Evolutionary conservation across 768 basidiomycete species (phyloP).

Genomic region (Tricholoma sp.): DNA sequence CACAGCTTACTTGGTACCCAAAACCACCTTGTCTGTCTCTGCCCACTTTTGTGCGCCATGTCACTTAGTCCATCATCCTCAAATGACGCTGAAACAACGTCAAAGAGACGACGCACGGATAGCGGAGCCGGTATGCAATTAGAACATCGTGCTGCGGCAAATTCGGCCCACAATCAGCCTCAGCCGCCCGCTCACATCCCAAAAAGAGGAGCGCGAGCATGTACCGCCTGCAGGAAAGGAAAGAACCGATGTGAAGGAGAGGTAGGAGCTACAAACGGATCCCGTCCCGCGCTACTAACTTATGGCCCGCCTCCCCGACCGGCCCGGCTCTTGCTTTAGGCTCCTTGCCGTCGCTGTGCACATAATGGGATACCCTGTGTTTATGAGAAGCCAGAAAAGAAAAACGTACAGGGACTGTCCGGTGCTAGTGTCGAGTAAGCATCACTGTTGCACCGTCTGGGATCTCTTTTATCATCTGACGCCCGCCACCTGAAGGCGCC

Average conservation of each 20-base stretch:
- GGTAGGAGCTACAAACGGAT: constrained; percentile 43
- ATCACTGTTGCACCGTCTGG: background rate
- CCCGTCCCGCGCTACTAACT: constrained; percentile 46
- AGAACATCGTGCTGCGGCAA: constrained; percentile 32
- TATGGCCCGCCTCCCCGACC: constrained; percentile 69
- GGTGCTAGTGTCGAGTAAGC: constrained; percentile 72
- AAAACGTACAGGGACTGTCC: constrained; percentile 55
- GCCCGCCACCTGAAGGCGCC: constrained; percentile 45
- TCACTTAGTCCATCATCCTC: constrained; percentile 63
- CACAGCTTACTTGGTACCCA: constrained; percentile 7
- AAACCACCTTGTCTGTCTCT: constrained; percentile 10
- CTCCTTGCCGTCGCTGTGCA: constrained; percentile 88
- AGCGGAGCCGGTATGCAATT: constrained; percentile 21
- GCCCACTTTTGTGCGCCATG: constrained; percentile 37
- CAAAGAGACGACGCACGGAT: constrained; percentile 55
- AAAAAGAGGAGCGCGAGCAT: constrained; percentile 86
- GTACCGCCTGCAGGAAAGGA: constrained; percentile 84
- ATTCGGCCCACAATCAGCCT: constrained; percentile 24
- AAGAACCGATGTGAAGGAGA: constrained; percentile 94
- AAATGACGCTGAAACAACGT: constrained; percentile 48
- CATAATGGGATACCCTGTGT: constrained; percentile 75
- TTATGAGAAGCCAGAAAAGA: constrained; percentile 92
- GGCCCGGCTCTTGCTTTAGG: constrained; percentile 65
- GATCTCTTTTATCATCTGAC: background rate
- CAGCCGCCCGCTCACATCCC: constrained; percentile 61